A percentile compares a stretch with the other conserved stretches of the same genome.
Evolutionary conservation across 768 basidiomycete species (phyloP).

Genomic region (Pleurotus salmoneostramineus): DNA sequence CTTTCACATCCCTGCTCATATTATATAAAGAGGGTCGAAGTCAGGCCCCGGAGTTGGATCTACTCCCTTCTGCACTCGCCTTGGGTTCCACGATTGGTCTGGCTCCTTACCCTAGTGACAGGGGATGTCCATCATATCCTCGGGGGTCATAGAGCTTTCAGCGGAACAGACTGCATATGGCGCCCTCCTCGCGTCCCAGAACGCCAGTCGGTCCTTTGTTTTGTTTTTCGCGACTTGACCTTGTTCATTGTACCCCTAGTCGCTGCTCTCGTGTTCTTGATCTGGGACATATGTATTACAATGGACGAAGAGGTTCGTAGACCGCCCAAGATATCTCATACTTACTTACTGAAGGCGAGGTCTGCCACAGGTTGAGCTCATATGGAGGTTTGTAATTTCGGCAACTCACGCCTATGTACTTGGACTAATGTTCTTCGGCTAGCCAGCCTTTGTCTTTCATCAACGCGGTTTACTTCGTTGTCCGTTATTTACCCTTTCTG

Average conservation of each 20-base stretch:
- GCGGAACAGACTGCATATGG: background rate
- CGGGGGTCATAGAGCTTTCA: background rate
- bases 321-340: too few species aligned
- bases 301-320: slow-evolving; percentile 6
- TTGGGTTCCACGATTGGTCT: background rate
- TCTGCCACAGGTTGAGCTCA: background rate
- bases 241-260: background rate
- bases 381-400: slow-evolving; percentile 8
- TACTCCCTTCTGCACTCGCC: background rate
- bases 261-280: slow-evolving; percentile 3
- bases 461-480: slow-evolving; percentile 7
- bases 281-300: slow-evolving; percentile 12
- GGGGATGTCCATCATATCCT: background rate
- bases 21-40: too few species aligned
- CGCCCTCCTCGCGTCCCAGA: background rate
- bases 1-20: background rate
- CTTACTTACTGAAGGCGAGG: background rate
- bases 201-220: background rate
- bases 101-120: too few species aligned
- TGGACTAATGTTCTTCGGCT: background rate
- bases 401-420: background rate
- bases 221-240: background rate
- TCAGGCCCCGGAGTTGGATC: too few species aligned
- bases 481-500: slow-evolving; percentile 6
- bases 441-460: slow-evolving; percentile 5